These are phyloP conservation scores for Cryomyces minteri DNA, from an alignment of 495 filamentous ascomycete species.

Conservation along the genomic window DNA sequence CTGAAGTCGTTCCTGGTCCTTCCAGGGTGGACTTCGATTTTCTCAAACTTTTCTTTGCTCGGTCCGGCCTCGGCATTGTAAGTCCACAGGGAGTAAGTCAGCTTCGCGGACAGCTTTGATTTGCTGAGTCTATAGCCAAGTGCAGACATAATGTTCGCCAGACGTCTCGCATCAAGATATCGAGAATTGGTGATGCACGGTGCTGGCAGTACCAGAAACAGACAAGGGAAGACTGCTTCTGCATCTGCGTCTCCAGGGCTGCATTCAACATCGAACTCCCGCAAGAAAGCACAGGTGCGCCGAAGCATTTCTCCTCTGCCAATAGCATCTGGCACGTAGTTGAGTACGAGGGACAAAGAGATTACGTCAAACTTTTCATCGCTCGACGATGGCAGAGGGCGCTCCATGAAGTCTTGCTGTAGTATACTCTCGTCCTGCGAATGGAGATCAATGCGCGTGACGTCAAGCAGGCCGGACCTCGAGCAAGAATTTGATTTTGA, in stretches of 20 bases:
- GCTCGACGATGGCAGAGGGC: conserved; percentile 45
- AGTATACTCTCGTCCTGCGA: conserved; percentile 63
- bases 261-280: background rate
- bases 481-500: conserved; percentile 75
- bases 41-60: conserved; percentile 32
- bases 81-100: conserved; percentile 80
- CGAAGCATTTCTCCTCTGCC: conserved; percentile 75
- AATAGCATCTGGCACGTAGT: conserved; percentile 68
- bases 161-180: conserved; percentile 59
- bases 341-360: conserved; percentile 85
- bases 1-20: conserved; percentile 75
- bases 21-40: conserved; percentile 58
- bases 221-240: conserved; percentile 37
- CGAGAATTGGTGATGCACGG: conserved; percentile 84
- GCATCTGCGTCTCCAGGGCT: conserved; percentile 2
- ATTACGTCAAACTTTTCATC: conserved; percentile 68
- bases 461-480: conserved; percentile 43
- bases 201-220: conserved; percentile 83
- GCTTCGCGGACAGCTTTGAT: conserved; percentile 58
- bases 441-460: conserved; percentile 79
- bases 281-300: conserved; percentile 50
- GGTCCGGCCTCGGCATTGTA: conserved; percentile 15
- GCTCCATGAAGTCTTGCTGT: conserved; percentile 87
- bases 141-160: conserved; percentile 54
- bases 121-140: conserved; percentile 50